Conservation (phyloP, 352 stramenopile species). For the Plasmopara halstedii region DNA sequence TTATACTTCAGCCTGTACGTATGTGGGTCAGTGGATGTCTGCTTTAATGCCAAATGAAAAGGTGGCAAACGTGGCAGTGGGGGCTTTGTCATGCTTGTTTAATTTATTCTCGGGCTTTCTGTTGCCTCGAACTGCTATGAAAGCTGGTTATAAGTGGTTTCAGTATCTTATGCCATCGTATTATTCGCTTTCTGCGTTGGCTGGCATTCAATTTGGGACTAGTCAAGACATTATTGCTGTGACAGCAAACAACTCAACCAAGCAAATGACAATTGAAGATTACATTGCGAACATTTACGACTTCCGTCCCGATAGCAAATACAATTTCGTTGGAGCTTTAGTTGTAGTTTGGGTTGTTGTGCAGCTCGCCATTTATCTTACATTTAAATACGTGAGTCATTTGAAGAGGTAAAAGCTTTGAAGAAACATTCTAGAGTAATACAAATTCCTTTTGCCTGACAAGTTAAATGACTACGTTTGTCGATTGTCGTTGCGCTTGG, state of each 20-base stretch:
- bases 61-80: slow-evolving; percentile 62
- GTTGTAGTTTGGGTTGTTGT: slow-evolving; percentile 42
- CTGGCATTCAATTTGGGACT: slow-evolving; percentile 27
- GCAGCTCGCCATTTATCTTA: slow-evolving; percentile 50
- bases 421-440: background rate
- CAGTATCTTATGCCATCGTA: slow-evolving; percentile 48
- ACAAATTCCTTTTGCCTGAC: background rate
- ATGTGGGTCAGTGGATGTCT: slow-evolving; percentile 60
- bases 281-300: slow-evolving; percentile 41
- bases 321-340: slow-evolving; percentile 31
- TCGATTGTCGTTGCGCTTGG: too few species aligned
- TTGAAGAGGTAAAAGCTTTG: slow-evolving; percentile 44
- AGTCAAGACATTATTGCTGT: slow-evolving; percentile 16
- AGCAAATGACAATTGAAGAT: slow-evolving; percentile 16
- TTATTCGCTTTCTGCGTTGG: slow-evolving; percentile 35
- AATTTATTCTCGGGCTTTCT: slow-evolving; percentile 58
- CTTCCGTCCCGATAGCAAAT: slow-evolving; percentile 35
- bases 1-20: slow-evolving; percentile 52
- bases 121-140: slow-evolving; percentile 34
- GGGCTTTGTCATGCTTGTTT: slow-evolving; percentile 51
- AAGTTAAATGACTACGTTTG: background rate
- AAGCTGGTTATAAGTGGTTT: slow-evolving; percentile 51
- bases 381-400: slow-evolving; percentile 63
- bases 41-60: slow-evolving; percentile 58
- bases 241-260: slow-evolving; percentile 1